phyloP scores from a whole-genome alignment of 208 protist species.

The Angomonas ambiguus region DNA sequence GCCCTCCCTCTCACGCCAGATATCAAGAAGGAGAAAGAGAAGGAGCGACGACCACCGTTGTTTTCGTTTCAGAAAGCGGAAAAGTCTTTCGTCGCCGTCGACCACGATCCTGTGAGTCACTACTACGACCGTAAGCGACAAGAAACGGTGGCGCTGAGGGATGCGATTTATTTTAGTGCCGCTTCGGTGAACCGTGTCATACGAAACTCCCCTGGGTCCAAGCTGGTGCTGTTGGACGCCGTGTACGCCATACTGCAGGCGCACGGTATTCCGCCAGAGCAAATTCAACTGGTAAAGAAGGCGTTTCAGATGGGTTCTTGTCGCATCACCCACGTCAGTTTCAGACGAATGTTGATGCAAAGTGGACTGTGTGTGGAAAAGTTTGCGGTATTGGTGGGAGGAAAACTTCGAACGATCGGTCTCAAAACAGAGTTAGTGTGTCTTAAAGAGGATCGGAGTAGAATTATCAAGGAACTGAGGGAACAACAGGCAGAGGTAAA shows the following conservation, averaged over 20 bases:
- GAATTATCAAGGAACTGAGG: background rate
- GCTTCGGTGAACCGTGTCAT: conserved; percentile 41
- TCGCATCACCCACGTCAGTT: background rate
- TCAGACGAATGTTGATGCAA: background rate
- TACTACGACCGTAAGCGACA: conserved; percentile 54
- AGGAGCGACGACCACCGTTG: background rate
- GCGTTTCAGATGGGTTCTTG: background rate
- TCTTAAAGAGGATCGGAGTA: background rate
- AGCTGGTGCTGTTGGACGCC: conserved; percentile 62
- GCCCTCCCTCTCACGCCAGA: background rate
- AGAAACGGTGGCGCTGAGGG: conserved; percentile 14
- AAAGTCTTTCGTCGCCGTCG: background rate
- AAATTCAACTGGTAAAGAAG: background rate
- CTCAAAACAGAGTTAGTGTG: background rate
- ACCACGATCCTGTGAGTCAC: conserved; percentile 45
- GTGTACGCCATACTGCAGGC: conserved; percentile 54
- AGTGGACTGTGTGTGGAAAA: conserved; percentile 1
- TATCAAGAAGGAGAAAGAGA: background rate
- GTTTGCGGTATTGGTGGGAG: background rate
- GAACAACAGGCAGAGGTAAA: background rate
- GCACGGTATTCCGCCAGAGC: conserved; percentile 15
- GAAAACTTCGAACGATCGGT: background rate
- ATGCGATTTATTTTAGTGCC: conserved; percentile 42
- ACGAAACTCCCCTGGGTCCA: conserved; percentile 45
- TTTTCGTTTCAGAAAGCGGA: background rate